Evolutionary conservation across 805 yeast species (phyloP).

Genomic region (Maudiozyma barnettii): DNA sequence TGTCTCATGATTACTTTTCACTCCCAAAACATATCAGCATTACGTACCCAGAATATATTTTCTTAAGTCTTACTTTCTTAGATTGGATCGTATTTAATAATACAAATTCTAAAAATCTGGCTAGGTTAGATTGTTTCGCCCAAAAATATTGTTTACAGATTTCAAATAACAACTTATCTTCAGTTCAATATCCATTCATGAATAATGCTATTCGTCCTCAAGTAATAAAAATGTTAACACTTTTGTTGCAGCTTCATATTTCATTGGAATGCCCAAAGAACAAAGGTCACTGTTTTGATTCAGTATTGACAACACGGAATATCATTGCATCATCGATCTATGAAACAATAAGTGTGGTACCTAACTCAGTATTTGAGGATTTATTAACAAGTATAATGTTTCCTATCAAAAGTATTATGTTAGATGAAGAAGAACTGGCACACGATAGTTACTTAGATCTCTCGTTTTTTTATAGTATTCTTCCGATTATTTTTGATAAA

Average conservation of each 20-base stretch:
- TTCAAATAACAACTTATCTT: background rate
- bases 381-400: slow-evolving; percentile 4
- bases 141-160: background rate
- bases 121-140: background rate
- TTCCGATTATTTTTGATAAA: slow-evolving; percentile 8
- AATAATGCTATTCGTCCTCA: background rate
- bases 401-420: background rate
- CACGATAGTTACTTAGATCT: slow-evolving; percentile 9
- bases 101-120: background rate
- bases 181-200: background rate
- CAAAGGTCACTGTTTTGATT: slow-evolving; percentile 2
- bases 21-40: background rate
- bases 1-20: background rate
- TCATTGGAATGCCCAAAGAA: background rate
- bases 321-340: slow-evolving; percentile 33
- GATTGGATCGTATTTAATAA: slow-evolving; percentile 22
- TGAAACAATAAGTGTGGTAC: slow-evolving; percentile 19
- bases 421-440: background rate
- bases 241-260: background rate
- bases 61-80: slow-evolving; percentile 27
- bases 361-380: slow-evolving; percentile 11
- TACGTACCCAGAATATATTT: slow-evolving; percentile 30
- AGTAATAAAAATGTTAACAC: background rate
- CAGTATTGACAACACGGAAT: slow-evolving; percentile 15
- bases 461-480: slow-evolving; percentile 7